A percentile compares a stretch with the other conserved stretches of the same genome.
Evolutionary conservation across 164 flowering plant species (phyloP).

Genomic region (Macadamia tetraphylla): DNA sequence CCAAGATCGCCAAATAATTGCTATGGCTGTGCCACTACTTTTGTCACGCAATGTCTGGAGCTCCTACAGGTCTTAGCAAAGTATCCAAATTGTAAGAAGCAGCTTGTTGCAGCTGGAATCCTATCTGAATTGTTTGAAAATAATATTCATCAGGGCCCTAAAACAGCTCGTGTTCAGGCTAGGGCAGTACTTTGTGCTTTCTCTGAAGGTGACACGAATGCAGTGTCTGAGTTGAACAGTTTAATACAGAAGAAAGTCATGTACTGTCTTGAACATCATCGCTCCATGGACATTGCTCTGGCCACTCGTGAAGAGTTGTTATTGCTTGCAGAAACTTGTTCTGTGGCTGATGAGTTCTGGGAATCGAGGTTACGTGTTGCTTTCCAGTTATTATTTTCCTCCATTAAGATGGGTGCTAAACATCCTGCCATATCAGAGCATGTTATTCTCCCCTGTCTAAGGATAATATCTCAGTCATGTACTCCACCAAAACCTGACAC

Average conservation of each 20-base stretch:
- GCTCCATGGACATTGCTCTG: conserved; percentile 91
- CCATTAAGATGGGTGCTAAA: conserved; percentile 83
- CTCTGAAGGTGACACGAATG: conserved; percentile 86
- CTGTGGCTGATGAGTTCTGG: conserved; percentile 94
- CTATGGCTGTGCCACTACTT: conserved; percentile 95
- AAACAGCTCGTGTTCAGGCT: conserved; percentile 80
- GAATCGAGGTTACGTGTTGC: conserved; percentile 92
- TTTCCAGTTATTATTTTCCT: conserved; percentile 86
- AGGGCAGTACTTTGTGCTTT: conserved; percentile 93
- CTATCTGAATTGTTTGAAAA: conserved; percentile 94
- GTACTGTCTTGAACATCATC: conserved; percentile 98
- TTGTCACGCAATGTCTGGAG: conserved; percentile 96
- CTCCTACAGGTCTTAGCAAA: conserved; percentile 77
- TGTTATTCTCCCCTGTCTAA: conserved; percentile 90
- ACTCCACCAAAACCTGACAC: conserved; percentile 96
- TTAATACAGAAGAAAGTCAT: conserved; percentile 82
- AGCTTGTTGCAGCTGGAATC: conserved; percentile 86
- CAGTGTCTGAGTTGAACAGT: conserved; percentile 76
- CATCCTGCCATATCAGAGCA: conserved; percentile 99
- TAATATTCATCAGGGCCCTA: conserved; percentile 98
- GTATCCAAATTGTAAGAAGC: conserved; percentile 73
- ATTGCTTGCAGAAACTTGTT: conserved; percentile 92
- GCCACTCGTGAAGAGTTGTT: conserved; percentile 89
- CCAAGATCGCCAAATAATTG: conserved; percentile 90
- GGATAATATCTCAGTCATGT: conserved; percentile 88